These are phyloP conservation scores for Arthrobotrys entomopaga DNA, from an alignment of 2,329 filamentous ascomycete genomes.

Conservation along the genomic window DNA sequence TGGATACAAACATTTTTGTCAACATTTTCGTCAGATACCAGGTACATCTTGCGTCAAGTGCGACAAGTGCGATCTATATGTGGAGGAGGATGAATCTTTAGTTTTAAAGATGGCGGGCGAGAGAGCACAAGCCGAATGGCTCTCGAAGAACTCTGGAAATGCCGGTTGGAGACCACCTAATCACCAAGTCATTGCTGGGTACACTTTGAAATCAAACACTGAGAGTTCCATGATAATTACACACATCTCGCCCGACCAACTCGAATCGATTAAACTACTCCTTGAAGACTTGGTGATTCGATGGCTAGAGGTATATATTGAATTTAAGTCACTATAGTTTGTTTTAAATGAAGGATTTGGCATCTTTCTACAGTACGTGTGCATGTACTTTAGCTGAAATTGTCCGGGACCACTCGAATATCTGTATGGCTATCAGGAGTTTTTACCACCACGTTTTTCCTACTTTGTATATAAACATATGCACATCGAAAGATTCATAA, in stretches of 20 bases:
- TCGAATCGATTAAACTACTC: constrained; percentile 17
- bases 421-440: no score
- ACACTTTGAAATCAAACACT: constrained; percentile 28
- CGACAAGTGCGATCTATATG: constrained; percentile 78
- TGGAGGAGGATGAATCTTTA: constrained; percentile 77
- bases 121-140: constrained; percentile 78
- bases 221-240: background rate
- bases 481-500: background rate
- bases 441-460: no score
- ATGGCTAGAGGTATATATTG: constrained; percentile 32
- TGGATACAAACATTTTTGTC: constrained; percentile 93
- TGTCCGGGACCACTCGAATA: no score
- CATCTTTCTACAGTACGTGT: background rate
- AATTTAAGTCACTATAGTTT: constrained; percentile 9
- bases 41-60: constrained; percentile 81
- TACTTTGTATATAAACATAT: background rate
- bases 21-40: constrained; percentile 87
- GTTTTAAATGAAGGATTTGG: background rate
- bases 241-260: background rate
- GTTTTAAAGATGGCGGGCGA: constrained; percentile 75
- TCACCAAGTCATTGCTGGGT: constrained; percentile 42
- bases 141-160: constrained; percentile 67
- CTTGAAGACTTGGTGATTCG: constrained; percentile 27
- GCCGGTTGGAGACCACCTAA: constrained; percentile 44
- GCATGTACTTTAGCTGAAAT: background rate